Conservation (phyloP, 1,284 basidiomycete species). For the Sporisorium iseilematis-ciliati region DNA sequence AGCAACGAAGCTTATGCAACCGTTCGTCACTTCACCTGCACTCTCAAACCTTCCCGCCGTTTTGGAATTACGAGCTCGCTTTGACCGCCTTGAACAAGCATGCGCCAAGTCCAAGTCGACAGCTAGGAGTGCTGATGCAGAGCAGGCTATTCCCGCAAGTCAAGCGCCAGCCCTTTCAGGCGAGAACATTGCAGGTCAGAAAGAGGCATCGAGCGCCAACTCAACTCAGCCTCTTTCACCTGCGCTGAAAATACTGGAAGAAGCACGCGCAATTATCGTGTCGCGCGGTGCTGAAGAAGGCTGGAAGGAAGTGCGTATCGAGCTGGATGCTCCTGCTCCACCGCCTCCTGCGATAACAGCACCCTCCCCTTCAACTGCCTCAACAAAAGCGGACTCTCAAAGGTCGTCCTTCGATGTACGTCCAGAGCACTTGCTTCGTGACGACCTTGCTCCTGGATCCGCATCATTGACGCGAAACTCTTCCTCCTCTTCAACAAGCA, state of each 20-base stretch:
- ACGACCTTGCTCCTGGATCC: constrained; percentile 13
- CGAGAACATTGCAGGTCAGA: background rate
- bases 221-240: constrained; percentile 15
- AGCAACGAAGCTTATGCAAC: constrained; percentile 15
- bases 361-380: background rate
- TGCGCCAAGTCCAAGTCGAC: background rate
- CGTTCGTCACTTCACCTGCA: constrained; percentile 9
- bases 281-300: constrained; percentile 26
- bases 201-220: background rate
- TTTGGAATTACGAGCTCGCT: constrained; percentile 34
- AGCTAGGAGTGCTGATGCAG: background rate
- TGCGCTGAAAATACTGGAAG: constrained; percentile 34
- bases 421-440: constrained; percentile 22
- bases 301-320: constrained; percentile 43
- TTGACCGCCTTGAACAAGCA: constrained; percentile 24
- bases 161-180: background rate
- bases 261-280: constrained; percentile 34
- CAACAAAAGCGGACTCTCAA: constrained; percentile 7
- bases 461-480: constrained; percentile 39
- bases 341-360: constrained; percentile 11
- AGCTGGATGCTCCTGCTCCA: constrained; percentile 29
- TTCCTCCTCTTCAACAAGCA: constrained; percentile 27
- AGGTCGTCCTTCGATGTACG: constrained; percentile 22
- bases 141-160: background rate
- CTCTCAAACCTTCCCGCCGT: constrained; percentile 31